Conservation (phyloP, 2,329 filamentous ascomycete genomes). For the Alternaria viburni region DNA sequence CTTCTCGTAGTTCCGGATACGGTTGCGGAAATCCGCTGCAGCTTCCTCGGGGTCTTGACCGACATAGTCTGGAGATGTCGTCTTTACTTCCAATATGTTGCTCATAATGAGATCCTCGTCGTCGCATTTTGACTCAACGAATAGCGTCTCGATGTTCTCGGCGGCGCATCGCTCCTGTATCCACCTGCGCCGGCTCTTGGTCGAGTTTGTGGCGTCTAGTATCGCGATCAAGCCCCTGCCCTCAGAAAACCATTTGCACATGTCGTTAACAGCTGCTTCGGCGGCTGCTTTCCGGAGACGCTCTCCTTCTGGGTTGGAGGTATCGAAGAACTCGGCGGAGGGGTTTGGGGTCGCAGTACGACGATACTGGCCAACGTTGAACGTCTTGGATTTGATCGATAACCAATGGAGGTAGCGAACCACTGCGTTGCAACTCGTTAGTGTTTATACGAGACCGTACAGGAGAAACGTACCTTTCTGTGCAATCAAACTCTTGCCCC, state of each 20-base stretch:
- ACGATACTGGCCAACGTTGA: constrained; percentile 97
- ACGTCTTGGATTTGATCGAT: constrained; percentile 89
- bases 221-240: constrained; percentile 86
- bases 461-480: constrained; percentile 75
- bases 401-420: constrained; percentile 93
- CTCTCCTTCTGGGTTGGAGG: constrained; percentile 86
- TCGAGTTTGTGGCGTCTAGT: constrained; percentile 95
- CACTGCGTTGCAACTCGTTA: constrained; percentile 36
- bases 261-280: constrained; percentile 89
- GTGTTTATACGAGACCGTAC: neutral
- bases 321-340: constrained; percentile 94
- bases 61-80: constrained; percentile 90
- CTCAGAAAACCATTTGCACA: constrained; percentile 88
- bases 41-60: constrained; percentile 93
- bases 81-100: constrained; percentile 98
- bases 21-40: constrained; percentile 88
- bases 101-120: constrained; percentile 96
- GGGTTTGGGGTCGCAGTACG: constrained; percentile 89
- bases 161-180: constrained; percentile 79
- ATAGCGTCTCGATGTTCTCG: constrained; percentile 86
- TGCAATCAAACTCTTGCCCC: constrained; percentile 96
- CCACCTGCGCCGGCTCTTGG: constrained; percentile 87
- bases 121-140: constrained; percentile 97
- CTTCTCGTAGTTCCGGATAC: constrained; percentile 97
- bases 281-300: constrained; percentile 85